These are phyloP conservation scores for Heimioporus sp. DNA, from an alignment of 768 basidiomycete genomes.

Conservation along the genomic window DNA sequence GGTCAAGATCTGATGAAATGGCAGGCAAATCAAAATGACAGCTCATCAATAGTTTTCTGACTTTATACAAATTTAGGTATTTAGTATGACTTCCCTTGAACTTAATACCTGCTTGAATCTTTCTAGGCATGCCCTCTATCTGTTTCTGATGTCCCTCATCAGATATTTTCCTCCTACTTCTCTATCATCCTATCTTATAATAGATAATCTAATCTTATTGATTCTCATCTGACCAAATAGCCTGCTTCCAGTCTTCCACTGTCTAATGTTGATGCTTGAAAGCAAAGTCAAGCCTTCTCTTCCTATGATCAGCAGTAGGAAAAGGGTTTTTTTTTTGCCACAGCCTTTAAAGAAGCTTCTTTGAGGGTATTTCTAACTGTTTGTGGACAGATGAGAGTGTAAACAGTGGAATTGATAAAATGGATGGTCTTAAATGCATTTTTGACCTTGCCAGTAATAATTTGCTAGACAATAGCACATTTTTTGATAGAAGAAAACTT, in stretches of 20 bases:
- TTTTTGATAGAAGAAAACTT: background rate
- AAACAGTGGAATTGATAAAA: too few relatives aligned
- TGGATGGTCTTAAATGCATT: too few relatives aligned
- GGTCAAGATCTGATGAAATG: too few relatives aligned
- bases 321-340: background rate
- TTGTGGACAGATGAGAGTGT: too few relatives aligned
- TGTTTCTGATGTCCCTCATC: background rate
- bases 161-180: background rate
- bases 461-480: background rate
- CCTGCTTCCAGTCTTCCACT: too few relatives aligned
- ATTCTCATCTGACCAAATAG: background rate
- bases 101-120: background rate
- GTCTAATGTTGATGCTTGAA: too few relatives aligned
- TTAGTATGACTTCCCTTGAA: background rate
- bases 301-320: background rate
- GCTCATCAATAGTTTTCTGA: too few relatives aligned
- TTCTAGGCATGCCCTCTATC: slow-evolving; percentile 2
- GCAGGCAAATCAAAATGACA: too few relatives aligned
- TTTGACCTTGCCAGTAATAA: background rate
- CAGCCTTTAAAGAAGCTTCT: background rate
- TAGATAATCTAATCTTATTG: background rate
- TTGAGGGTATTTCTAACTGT: background rate
- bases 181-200: background rate
- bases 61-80: too few relatives aligned
- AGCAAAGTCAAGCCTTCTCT: background rate